These are phyloP conservation scores for Spergularia marina DNA, from an alignment of 148 eudicot species.

Conservation along the genomic window DNA sequence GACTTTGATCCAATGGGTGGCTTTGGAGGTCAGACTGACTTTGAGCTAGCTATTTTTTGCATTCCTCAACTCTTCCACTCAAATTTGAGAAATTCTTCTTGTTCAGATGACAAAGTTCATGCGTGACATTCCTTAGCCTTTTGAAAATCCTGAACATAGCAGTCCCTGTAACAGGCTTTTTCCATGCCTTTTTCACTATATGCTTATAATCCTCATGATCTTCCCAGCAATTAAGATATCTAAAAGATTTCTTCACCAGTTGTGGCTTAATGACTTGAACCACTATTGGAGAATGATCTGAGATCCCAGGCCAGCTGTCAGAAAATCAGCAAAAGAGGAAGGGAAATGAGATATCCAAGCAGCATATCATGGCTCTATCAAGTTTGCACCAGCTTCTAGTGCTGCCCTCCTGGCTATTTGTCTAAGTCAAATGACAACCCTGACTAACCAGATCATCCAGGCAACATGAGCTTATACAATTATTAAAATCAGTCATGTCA, in stretches of 20 bases:
- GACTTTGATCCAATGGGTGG: background rate
- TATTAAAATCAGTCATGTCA: too few relatives aligned
- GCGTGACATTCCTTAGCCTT: background rate
- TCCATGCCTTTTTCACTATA: background rate
- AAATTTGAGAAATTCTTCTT: background rate
- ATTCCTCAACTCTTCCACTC: background rate
- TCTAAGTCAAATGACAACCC: too few relatives aligned
- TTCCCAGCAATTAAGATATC: background rate
- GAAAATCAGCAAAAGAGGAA: background rate
- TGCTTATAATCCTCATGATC: background rate
- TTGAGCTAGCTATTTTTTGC: background rate
- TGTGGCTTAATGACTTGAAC: background rate
- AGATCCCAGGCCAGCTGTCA: background rate
- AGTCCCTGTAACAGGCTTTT: background rate
- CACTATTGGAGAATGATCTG: background rate
- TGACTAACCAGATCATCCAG: too few relatives aligned
- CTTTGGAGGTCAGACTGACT: background rate
- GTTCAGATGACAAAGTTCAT: background rate
- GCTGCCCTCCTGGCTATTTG: too few relatives aligned
- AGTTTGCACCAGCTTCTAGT: background rate
- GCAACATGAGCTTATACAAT: too few relatives aligned
- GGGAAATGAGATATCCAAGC: background rate
- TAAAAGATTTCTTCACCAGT: background rate
- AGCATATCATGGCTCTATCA: background rate
- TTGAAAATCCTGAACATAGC: background rate